Conservation (phyloP, 306 rosid species). For the Cucurbita moschata region DNA sequence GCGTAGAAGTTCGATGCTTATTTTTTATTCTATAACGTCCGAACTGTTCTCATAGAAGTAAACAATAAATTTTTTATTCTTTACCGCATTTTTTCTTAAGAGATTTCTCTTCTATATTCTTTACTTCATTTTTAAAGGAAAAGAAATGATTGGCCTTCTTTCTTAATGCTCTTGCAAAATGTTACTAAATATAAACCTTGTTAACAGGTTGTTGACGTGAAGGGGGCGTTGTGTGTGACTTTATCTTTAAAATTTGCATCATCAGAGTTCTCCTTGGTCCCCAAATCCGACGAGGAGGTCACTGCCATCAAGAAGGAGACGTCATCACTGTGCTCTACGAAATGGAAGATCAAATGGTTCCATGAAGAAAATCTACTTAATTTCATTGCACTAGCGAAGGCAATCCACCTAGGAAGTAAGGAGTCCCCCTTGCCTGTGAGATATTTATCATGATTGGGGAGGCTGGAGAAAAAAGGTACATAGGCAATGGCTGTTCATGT, state of each 20-base stretch:
- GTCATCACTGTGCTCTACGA: conserved; percentile 14
- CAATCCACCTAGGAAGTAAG: conserved; percentile 43
- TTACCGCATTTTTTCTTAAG: neutral
- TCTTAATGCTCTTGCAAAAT: neutral
- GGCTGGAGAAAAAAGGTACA: conserved; percentile 5
- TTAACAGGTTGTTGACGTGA: conserved; percentile 50
- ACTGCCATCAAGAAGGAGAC: conserved; percentile 14
- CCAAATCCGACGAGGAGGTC: conserved; percentile 13
- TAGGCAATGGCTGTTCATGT: conserved; percentile 1
- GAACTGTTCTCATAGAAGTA: neutral
- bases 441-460: conserved; percentile 25
- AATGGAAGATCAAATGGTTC: conserved; percentile 68
- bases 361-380: conserved; percentile 42
- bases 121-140: neutral
- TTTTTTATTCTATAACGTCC: neutral
- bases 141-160: neutral
- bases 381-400: conserved; percentile 61
- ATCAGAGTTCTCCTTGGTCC: conserved; percentile 20
- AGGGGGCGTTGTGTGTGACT: conserved; percentile 32
- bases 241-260: conserved; percentile 29
- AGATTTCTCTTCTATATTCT: neutral
- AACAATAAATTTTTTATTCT: neutral
- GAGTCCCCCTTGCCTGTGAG: conserved; percentile 39
- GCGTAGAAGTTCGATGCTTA: neutral
- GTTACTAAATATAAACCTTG: neutral